Base-by-base conservation (phyloP, 1,284 basidiomycete species). In the Tylopilus orsonianus region DNA sequence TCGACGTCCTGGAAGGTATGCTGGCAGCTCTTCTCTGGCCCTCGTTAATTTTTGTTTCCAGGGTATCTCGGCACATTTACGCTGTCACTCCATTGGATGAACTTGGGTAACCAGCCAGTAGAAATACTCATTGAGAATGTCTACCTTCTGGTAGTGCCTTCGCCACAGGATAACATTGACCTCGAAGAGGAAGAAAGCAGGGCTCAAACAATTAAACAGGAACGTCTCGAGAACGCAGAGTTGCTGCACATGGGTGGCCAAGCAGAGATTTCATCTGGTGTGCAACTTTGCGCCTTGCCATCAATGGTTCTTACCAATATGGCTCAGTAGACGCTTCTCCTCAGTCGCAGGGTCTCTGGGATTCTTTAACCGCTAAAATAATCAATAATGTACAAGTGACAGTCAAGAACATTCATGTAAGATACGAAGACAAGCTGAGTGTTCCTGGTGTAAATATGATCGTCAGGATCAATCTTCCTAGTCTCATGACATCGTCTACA, bases 381-480 rank as follows among this genome's bases (percentile, higher is more conserved):
- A 82, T 99, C 57, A 97, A 99, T 71, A 99, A 99, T 65, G 71
- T 99, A 14, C 97, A 99, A 72, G 84, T 99, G 32, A 95, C 93
- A 14, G 85, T 99, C 52, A 91, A 89, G 71, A 94, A 96, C 59
- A 91, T 98, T 42, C 95, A 98, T 65, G 74, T 99, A 44, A 88
- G 97, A 41, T 99, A 99, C 62, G 97, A 99, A 70, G 97, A 99
- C 70, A 87, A 85, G 44, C 71, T 96, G 55, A 97, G 93, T 55
- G 93, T 94, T 30, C 95, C 95, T 20, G 92, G 90, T 27, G 92
- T 93, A 68, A 62, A 80, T 66, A 22, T 42, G 35, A 39, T 36
- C 30, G 1, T 34, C 35, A 9, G 19, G 19, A 30, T 33, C 12
- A 8, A 19, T n/a, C 24, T 9, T 26, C 1, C 26, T 27, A 20